Percentiles rank a stretch among this genome's conserved stretches.
Conservation (phyloP, 441 rosid species). For the Gossypium trilobum region DNA sequence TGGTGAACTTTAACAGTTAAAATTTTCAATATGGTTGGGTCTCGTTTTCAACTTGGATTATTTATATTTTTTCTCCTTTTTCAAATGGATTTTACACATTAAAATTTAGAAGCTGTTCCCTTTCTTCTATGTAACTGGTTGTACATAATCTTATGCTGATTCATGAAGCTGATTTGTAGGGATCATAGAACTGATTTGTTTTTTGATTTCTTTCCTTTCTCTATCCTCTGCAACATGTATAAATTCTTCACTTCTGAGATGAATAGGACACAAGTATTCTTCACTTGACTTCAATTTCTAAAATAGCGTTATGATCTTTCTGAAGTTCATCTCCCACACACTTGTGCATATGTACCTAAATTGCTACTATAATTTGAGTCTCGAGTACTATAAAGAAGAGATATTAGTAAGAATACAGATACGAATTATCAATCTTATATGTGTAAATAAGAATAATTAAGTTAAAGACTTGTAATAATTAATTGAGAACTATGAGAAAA, state of each 20-base stretch:
- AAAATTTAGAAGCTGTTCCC: neutral
- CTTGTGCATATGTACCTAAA: neutral
- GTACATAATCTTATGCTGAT: neutral
- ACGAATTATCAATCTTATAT: neutral
- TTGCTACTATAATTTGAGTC: neutral
- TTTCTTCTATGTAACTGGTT: neutral
- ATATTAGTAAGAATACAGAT: neutral
- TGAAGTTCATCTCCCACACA: neutral
- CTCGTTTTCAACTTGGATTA: neutral
- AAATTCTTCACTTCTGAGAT: neutral
- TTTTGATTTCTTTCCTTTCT: neutral
- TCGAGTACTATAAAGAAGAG: neutral
- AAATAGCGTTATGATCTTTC: neutral
- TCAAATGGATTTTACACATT: neutral
- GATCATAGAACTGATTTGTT: neutral
- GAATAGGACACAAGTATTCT: neutral
- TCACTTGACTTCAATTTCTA: neutral
- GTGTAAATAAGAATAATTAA: neutral
- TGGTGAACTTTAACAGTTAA: neutral
- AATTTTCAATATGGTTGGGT: neutral
- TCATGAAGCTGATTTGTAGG: neutral
- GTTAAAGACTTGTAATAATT: neutral
- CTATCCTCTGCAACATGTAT: neutral
- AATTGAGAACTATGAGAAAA: neutral
- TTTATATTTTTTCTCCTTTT: neutral